Base-by-base conservation (phyloP, 2,329 filamentous ascomycete species). In the Gaeumannomyces sp. region DNA sequence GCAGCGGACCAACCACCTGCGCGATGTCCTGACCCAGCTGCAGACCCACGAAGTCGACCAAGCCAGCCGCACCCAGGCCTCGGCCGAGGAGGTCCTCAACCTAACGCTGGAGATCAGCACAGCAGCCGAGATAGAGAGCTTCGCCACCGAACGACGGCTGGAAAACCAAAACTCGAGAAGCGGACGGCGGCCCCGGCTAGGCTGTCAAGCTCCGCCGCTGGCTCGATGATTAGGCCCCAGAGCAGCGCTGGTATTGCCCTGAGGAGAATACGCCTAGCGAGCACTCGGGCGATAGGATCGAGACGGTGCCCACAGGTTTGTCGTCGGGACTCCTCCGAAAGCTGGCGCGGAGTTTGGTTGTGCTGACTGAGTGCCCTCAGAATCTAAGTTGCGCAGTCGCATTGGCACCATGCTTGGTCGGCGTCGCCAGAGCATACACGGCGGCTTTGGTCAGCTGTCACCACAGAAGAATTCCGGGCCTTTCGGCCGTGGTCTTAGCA, bases 31-130 rank as follows among this genome's bases (percentile, higher is more conserved):
- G 66, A 98, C 95, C 0, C 93, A 97, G 72, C 90, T 94, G 71
- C 89, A 96, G 76, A 99, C 95, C 0, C 90, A 96, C 73, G 94
- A 98, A 75, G 86, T 92, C 33, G 95, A 99, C 73, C 87, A 91
- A 70, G 87, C 94, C 22, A 91, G 96, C 75, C 85, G 90, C 65
- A 88, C 84, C 67, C 87, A 92, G 67, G 80, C 86, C 66, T 87
- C 89, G 16, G 88, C 92, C 31, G 93, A 95, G 74, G 87, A 89
- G 67, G 92, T 92, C 31, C 79, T 99, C 65, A 92, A 92, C 69
- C 83, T 89, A 11, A 83, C 98, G 70, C 81, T 99, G 62, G 95
- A 96, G 73, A 87, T 97, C 58, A 89, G 92, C 74, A 96, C 93
- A 0, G 85, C 88, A 25, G 90, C 90, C 72, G 95, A 99, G 78